Percentiles rank a stretch among this genome's conserved stretches.
phyloP scores from a whole-genome alignment of 2,329 filamentous ascomycete species.

The Diaporthe sp. region DNA sequence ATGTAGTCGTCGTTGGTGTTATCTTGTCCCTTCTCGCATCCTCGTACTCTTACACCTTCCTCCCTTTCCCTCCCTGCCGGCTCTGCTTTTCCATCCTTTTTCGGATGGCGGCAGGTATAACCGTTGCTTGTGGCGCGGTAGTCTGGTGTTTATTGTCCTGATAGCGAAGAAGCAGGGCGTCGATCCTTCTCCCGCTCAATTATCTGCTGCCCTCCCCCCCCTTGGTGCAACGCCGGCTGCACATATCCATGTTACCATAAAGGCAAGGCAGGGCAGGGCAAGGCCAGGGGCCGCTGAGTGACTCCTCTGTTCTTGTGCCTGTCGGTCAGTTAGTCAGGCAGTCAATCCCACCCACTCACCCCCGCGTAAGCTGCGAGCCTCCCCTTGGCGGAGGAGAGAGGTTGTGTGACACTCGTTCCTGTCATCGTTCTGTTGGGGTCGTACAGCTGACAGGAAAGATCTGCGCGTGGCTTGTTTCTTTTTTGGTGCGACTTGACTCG shows the following conservation, averaged over 20 bases:
- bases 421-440: slow-evolving; percentile 24
- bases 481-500: slow-evolving; percentile 26
- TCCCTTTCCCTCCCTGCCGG: not conserved
- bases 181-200: slow-evolving; percentile 17
- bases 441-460: slow-evolving; percentile 24
- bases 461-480: slow-evolving; percentile 21
- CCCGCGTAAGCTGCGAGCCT: slow-evolving; percentile 14
- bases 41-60: not conserved
- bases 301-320: slow-evolving; percentile 7
- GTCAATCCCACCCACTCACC: not conserved
- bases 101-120: slow-evolving; percentile 30
- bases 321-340: slow-evolving; percentile 7
- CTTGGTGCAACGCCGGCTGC: slow-evolving; percentile 33
- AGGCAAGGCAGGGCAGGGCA: slow-evolving; percentile 8
- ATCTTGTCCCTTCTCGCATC: not conserved
- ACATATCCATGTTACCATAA: slow-evolving; percentile 17
- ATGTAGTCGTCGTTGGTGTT: not conserved
- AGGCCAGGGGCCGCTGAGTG: not conserved
- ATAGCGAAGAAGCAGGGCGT: slow-evolving; percentile 22
- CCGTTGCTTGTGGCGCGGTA: slow-evolving; percentile 31
- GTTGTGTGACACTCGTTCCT: slow-evolving; percentile 5
- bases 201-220: not conserved
- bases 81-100: slow-evolving; percentile 8
- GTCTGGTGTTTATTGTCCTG: slow-evolving; percentile 12
- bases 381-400: slow-evolving; percentile 21